Evolutionary conservation across 495 filamentous ascomycete genomes (phyloP).

Genomic region (Annulohypoxylon nitens): DNA sequence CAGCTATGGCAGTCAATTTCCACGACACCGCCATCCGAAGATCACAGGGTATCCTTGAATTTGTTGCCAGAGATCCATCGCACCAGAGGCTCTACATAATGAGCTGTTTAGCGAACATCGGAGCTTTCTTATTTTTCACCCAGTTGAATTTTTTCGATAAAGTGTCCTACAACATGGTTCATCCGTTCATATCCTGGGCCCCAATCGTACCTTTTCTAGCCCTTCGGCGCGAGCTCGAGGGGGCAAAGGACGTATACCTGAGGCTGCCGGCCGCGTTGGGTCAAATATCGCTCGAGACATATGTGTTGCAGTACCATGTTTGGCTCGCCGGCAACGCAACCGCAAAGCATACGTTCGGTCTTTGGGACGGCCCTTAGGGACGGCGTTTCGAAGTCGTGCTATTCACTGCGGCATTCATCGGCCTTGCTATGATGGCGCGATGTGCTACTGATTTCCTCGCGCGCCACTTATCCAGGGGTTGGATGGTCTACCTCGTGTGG

Average conservation of each 20-base stretch:
- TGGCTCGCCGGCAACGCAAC: slow-evolving; percentile 72
- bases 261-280: slow-evolving; percentile 67
- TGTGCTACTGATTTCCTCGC: slow-evolving; percentile 29
- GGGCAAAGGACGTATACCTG: slow-evolving; percentile 60
- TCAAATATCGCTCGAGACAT: slow-evolving; percentile 68
- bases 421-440: slow-evolving; percentile 31
- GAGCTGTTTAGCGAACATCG: slow-evolving; percentile 41
- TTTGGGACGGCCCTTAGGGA: slow-evolving; percentile 48
- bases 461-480: slow-evolving; percentile 14
- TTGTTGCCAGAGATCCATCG: neutral
- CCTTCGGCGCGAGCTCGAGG: slow-evolving; percentile 63
- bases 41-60: slow-evolving; percentile 14
- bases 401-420: slow-evolving; percentile 37
- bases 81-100: slow-evolving; percentile 18
- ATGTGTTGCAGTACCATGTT: slow-evolving; percentile 71
- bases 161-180: slow-evolving; percentile 61
- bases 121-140: slow-evolving; percentile 54
- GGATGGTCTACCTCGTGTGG: slow-evolving; percentile 10
- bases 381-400: slow-evolving; percentile 38
- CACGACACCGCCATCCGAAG: slow-evolving; percentile 35
- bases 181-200: slow-evolving; percentile 67
- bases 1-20: slow-evolving; percentile 39
- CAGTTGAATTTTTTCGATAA: slow-evolving; percentile 51
- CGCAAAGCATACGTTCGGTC: slow-evolving; percentile 64
- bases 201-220: slow-evolving; percentile 66